phyloP scores from a whole-genome alignment of 305 asterid species.

The Fraxinus albicans region DNA sequence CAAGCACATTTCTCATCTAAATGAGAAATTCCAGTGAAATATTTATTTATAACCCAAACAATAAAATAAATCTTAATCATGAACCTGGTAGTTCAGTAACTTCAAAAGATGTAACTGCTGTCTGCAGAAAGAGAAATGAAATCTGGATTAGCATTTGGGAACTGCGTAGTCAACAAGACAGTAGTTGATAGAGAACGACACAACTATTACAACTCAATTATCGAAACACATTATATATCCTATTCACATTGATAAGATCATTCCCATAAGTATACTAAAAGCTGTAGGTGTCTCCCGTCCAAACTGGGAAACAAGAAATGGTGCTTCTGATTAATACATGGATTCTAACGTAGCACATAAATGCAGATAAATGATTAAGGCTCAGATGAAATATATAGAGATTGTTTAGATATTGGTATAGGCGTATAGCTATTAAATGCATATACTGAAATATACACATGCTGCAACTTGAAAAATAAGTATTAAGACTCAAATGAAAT shows the following conservation, averaged over 20 bases:
- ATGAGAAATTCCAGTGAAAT: slow-evolving; percentile 16
- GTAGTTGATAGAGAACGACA: slow-evolving; percentile 7
- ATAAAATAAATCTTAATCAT: slow-evolving; percentile 17
- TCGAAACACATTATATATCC: background rate
- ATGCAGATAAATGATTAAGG: background rate
- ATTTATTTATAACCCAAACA: slow-evolving; percentile 15
- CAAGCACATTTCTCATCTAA: slow-evolving; percentile 3
- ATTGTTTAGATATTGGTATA: background rate
- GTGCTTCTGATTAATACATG: background rate
- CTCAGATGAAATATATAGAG: background rate
- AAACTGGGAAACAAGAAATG: background rate
- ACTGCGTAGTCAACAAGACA: slow-evolving; percentile 4
- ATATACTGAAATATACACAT: background rate
- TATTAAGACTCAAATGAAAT: background rate
- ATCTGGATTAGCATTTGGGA: slow-evolving; percentile 19
- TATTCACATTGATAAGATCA: background rate
- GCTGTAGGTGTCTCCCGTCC: background rate
- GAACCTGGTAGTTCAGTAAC: slow-evolving; percentile 95
- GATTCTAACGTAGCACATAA: background rate
- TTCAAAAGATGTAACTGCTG: slow-evolving; percentile 91
- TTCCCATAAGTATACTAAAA: background rate
- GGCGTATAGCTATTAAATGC: background rate
- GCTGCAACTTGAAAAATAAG: background rate
- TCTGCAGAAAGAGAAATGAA: slow-evolving; percentile 55
- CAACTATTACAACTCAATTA: background rate